Percentiles rank a stretch among this genome's conserved stretches.
Evolutionary conservation across 176 grass and related monocot species (phyloP).

Genomic region (Thinopyrum elongatum): DNA sequence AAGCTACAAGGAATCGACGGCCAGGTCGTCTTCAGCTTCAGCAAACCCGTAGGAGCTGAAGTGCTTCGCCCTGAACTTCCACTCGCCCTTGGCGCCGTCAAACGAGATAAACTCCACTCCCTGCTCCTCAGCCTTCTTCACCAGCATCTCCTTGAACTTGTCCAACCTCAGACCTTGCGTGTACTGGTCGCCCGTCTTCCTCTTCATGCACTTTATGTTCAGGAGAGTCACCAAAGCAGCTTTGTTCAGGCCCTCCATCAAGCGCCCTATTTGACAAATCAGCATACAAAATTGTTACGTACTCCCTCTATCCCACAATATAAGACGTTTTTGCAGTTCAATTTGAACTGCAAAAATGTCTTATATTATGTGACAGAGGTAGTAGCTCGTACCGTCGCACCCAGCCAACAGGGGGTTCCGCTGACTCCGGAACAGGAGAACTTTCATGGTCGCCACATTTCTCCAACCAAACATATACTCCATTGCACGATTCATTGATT

Average conservation of each 20-base stretch:
- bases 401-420: too few species aligned
- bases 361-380: too few species aligned
- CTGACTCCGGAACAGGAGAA: too few species aligned
- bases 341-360: too few species aligned
- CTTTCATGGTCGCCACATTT: too few species aligned
- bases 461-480: too few species aligned
- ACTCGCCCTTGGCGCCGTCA: constrained; percentile 60
- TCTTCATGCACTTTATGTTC: constrained; percentile 79
- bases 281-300: too few species aligned
- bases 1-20: not conserved
- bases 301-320: too few species aligned
- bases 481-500: too few species aligned
- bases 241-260: constrained; percentile 15
- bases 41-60: constrained; percentile 50
- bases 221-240: constrained; percentile 75
- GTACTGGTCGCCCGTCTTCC: constrained; percentile 59
- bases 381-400: too few species aligned
- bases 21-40: not conserved
- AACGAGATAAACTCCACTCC: constrained; percentile 74
- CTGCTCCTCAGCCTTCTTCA: constrained; percentile 62
- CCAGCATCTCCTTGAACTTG: constrained; percentile 69
- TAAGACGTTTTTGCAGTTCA: too few species aligned
- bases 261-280: too few species aligned
- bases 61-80: constrained; percentile 92
- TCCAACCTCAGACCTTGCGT: constrained; percentile 49